Evolutionary conservation across 2,329 filamentous ascomycete species (phyloP).

Genomic region (Calonectria honghensis): DNA sequence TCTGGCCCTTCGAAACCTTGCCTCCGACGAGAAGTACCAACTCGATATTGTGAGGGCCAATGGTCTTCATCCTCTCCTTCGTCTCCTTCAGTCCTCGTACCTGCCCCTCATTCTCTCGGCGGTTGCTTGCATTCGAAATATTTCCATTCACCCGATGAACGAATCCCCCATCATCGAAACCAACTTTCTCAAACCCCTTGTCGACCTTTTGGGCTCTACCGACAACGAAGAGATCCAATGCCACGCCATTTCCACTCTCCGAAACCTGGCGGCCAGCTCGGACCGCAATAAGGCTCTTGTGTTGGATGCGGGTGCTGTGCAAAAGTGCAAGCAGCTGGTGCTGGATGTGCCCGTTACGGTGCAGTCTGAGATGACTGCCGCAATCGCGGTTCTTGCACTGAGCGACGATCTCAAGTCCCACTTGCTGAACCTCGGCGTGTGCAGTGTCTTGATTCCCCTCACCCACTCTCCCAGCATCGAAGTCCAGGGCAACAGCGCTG

Average conservation of each 20-base stretch:
- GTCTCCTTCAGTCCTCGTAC: constrained; percentile 95
- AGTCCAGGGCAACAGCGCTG: constrained; percentile 98
- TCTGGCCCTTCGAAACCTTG: constrained; percentile 92
- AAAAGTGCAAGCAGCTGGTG: constrained; percentile 98
- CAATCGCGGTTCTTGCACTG: constrained; percentile 94
- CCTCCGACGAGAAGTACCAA: constrained; percentile 99
- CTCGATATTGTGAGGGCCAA: constrained; percentile 95
- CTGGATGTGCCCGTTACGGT: constrained; percentile 94
- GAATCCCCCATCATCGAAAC: constrained; percentile 99
- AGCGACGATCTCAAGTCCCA: constrained; percentile 97
- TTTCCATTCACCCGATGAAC: constrained; percentile 97
- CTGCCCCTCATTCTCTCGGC: constrained; percentile 96
- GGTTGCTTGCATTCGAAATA: constrained; percentile 98
- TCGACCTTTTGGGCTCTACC: constrained; percentile 94
- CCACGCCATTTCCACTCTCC: constrained; percentile 96
- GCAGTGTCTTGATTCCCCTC: constrained; percentile 95
- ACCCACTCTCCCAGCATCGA: constrained; percentile 98
- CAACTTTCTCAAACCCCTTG: constrained; percentile 93
- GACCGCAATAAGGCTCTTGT: constrained; percentile 99
- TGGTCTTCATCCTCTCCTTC: constrained; percentile 88
- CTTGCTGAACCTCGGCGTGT: constrained; percentile 92
- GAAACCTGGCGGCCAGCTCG: constrained; percentile 96
- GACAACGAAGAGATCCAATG: constrained; percentile 99
- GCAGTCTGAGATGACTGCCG: constrained; percentile 99
- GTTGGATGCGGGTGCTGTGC: constrained; percentile 94